Conservation (phyloP, 2,329 filamentous ascomycete genomes). For the Phoma sp. region DNA sequence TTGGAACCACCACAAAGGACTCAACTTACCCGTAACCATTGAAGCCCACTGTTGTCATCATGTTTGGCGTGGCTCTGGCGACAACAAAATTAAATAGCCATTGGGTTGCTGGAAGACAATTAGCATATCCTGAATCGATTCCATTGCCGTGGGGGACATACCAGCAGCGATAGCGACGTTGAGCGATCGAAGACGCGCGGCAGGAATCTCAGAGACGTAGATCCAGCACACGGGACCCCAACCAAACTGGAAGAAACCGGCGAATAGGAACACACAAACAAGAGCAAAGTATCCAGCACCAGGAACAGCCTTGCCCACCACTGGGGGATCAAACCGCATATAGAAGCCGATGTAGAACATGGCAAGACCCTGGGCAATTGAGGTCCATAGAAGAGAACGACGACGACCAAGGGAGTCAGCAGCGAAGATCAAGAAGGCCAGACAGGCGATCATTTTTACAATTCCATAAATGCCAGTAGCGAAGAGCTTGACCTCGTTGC, state of each 20-base stretch:
- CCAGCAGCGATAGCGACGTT: conserved; percentile 73
- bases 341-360: conserved; percentile 78
- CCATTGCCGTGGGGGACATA: not conserved
- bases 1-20: not conserved
- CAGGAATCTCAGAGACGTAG: conserved; percentile 73
- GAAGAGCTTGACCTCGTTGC: conserved; percentile 67
- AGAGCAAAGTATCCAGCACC: conserved; percentile 73
- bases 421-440: conserved; percentile 69
- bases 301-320: conserved; percentile 61
- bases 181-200: conserved; percentile 67
- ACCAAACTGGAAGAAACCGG: conserved; percentile 64
- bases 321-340: conserved; percentile 66
- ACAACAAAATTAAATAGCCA: conserved; percentile 80
- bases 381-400: conserved; percentile 68
- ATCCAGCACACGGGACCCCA: conserved; percentile 79
- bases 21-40: conserved; percentile 56
- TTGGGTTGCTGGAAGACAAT: conserved; percentile 41
- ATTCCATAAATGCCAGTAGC: conserved; percentile 77
- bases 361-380: conserved; percentile 64
- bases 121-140: not conserved
- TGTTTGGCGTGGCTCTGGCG: conserved; percentile 70
- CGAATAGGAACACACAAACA: conserved; percentile 75
- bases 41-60: conserved; percentile 64
- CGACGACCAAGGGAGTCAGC: conserved; percentile 73
- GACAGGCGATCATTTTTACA: conserved; percentile 70